Evolutionary conservation across 2,329 filamentous ascomycete species (phyloP).

Genomic region (Epichloe amarillans): DNA sequence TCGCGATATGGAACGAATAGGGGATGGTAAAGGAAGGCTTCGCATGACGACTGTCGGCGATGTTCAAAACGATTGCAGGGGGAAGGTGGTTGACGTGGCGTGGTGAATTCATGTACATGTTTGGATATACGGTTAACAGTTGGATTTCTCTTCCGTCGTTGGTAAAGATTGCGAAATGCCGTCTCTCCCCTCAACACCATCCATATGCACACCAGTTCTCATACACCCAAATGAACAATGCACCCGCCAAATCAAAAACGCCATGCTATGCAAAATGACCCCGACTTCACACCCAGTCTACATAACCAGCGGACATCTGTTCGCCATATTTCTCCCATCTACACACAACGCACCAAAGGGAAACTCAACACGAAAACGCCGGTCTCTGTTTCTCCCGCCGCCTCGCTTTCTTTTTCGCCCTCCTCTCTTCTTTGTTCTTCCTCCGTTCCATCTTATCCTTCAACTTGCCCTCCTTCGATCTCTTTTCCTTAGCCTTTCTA

Average conservation of each 20-base stretch:
- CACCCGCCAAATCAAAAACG: not conserved
- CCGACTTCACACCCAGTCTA: not conserved
- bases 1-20: not conserved
- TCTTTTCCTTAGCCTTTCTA: slow-evolving; percentile 20
- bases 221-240: not conserved
- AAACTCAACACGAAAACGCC: slow-evolving; percentile 7
- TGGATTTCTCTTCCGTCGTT: too few relatives aligned
- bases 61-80: not conserved
- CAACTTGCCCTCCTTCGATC: slow-evolving; percentile 16
- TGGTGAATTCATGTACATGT: not conserved
- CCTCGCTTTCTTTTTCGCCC: slow-evolving; percentile 30
- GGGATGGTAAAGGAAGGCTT: not conserved
- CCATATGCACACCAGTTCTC: not conserved
- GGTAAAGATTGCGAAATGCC: too few relatives aligned
- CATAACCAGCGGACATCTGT: not conserved
- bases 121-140: not conserved
- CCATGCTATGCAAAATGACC: slow-evolving; percentile 5
- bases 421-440: slow-evolving; percentile 28
- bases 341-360: not conserved
- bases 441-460: slow-evolving; percentile 10
- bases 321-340: not conserved
- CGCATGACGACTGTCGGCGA: slow-evolving; percentile 1
- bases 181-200: too few relatives aligned
- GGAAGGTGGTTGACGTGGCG: not conserved
- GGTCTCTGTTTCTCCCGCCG: slow-evolving; percentile 21